Evolutionary conservation across 306 rosid genomes (phyloP), one percentile per base, ranked within the genome.

Genomic region (Medicago lupulina): DNA sequence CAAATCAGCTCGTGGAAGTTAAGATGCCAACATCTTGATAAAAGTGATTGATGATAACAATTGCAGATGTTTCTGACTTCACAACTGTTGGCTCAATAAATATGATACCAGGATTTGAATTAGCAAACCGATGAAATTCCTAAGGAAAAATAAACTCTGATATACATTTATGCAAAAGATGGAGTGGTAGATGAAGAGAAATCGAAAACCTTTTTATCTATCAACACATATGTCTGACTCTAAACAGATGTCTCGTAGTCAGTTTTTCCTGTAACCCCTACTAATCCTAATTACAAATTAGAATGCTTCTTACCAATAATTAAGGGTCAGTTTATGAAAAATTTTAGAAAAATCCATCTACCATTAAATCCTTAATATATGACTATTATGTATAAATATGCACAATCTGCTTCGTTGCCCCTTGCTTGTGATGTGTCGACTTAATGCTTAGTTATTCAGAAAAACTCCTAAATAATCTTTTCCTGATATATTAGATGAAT

Each of bases 401-500:
- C 58, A 75, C n/a, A 28, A 53, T 53, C 19, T 62, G 57, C n/a
- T 54, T 76, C n/a, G 9, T 60, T 59, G 43, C 76, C 13, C 11
- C 61, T 41, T 57, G 70, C 36, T 61, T 16, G 5, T 36, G 39
- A 49, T 16, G 5, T 36, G 39, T 6, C 55, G 10, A 8, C 39
- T 50, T 60, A 49, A 70, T 70, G 25, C 43, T 38, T 3, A 4
- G 8, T 68, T 38, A 15, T 50, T 13, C 2, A 23, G 21, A 21
- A 40, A 40, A 46, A 43, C 16, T 70, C 58, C 79, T 78, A 31
- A 25, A 21, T 65, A 39, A 61, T 53, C 43, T 70, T 43, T 40
- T 63, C 31, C 41, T 59, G 76, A 11, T 71, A 16, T 78, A 49
- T 23, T 79, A 95, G 98, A 95, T 95, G 98, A 89, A 43, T 81